phyloP scores from a whole-genome alignment of 2,329 filamentous ascomycete species.

The Madurella mycetomatis region DNA sequence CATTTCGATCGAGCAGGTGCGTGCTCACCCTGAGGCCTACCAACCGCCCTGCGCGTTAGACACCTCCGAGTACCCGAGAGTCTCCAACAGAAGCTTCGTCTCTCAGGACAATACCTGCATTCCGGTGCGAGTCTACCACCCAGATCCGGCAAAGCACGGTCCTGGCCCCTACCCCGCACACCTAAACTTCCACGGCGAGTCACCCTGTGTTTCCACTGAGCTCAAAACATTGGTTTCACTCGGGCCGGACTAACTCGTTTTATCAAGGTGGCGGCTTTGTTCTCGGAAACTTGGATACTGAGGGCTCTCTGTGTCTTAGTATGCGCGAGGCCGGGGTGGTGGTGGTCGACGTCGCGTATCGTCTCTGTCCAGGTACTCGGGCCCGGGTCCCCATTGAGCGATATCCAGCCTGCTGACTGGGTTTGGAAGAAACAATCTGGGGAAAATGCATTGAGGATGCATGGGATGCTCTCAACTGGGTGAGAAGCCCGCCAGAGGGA shows the following conservation, averaged over 20 bases:
- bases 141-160: conserved; percentile 29
- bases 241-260: neutral
- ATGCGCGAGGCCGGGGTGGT: conserved; percentile 36
- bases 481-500: conserved; percentile 14
- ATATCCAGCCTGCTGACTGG: neutral
- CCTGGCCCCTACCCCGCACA: conserved; percentile 33
- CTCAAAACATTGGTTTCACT: neutral
- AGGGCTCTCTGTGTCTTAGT: conserved; percentile 33
- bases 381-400: neutral
- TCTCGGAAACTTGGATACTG: conserved; percentile 32
- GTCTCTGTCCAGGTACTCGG: conserved; percentile 35
- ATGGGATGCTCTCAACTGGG: conserved; percentile 36
- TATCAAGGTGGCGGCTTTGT: conserved; percentile 35
- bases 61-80: conserved; percentile 28
- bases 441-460: conserved; percentile 36
- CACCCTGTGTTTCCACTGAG: neutral
- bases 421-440: conserved; percentile 29
- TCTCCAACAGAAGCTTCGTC: conserved; percentile 25
- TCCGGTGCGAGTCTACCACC: conserved; percentile 32
- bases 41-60: conserved; percentile 28
- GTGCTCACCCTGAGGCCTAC: conserved; percentile 29
- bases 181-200: conserved; percentile 34
- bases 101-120: conserved; percentile 31
- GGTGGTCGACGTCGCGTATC: conserved; percentile 39
- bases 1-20: conserved; percentile 30